Conservation (phyloP, 306 rosid species). For the Malus orientalis region DNA sequence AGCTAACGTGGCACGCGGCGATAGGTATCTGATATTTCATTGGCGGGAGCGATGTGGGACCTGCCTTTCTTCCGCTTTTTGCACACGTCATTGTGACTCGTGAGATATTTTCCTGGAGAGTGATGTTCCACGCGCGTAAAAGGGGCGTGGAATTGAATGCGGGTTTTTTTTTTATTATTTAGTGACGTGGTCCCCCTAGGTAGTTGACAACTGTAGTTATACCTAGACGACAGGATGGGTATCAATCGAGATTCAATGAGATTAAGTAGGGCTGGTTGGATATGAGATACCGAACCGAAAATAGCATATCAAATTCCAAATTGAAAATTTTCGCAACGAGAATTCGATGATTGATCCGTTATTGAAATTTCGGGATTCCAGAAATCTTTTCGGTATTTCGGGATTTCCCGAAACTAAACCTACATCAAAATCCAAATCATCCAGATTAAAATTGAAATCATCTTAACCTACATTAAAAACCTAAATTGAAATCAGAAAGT, state of each 20-base stretch:
- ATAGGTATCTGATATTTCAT: constrained; percentile 3
- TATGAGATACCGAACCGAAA: too few relatives aligned
- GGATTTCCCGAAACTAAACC: too few relatives aligned
- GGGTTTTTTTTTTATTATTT: background rate
- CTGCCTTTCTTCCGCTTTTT: constrained; percentile 13
- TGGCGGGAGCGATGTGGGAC: constrained; percentile 20
- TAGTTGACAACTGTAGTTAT: constrained; percentile 1
- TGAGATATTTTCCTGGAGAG: constrained; percentile 39
- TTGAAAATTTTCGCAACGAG: rapidly evolving
- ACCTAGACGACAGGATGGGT: constrained; percentile 2
- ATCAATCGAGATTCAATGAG: background rate
- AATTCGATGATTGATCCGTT: too few relatives aligned
- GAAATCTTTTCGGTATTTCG: too few relatives aligned
- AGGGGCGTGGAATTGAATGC: constrained; percentile 11
- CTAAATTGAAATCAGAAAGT: too few relatives aligned
- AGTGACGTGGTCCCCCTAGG: constrained; percentile 20
- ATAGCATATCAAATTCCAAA: too few relatives aligned
- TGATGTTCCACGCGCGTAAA: constrained; percentile 11
- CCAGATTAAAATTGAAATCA: too few relatives aligned
- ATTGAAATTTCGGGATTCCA: too few relatives aligned
- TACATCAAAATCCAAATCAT: too few relatives aligned
- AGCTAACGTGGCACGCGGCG: constrained; percentile 35
- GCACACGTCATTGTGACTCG: constrained; percentile 31
- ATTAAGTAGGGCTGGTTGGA: too few relatives aligned
- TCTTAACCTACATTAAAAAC: too few relatives aligned